Evolutionary conservation across 305 asterid species (phyloP).

Genomic region (Solanum hybrid): DNA sequence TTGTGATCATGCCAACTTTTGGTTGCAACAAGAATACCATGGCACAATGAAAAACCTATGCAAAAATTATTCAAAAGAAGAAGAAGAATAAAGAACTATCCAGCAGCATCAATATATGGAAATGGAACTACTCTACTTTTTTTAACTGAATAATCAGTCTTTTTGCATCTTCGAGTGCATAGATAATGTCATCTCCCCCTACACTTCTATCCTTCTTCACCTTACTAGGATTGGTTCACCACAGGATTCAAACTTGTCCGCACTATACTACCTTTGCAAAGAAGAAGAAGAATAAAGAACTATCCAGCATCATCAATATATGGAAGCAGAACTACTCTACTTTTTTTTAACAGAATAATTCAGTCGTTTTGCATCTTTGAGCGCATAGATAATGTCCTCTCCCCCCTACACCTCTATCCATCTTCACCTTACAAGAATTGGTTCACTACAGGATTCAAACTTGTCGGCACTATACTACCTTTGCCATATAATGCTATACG

Average conservation of each 20-base stretch:
- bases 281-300: not conserved
- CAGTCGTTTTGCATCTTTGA: not conserved
- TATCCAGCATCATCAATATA: not conserved
- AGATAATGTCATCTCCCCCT: not conserved
- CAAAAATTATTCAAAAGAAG: not conserved
- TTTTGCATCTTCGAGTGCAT: not conserved
- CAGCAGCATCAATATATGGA: not conserved
- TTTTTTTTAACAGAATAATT: not conserved
- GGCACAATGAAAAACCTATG: not conserved
- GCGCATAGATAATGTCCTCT: not conserved
- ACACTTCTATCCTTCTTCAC: not conserved
- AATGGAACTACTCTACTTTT: not conserved
- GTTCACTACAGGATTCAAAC: not conserved
- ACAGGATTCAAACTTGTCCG: not conserved
- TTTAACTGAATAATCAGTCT: not conserved
- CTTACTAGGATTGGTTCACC: not conserved
- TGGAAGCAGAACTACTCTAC: not conserved
- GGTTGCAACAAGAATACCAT: not conserved
- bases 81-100: not conserved
- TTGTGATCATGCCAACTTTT: not conserved
- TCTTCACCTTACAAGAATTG: not conserved
- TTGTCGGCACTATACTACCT: not conserved
- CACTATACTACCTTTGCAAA: not conserved
- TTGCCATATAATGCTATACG: not conserved
- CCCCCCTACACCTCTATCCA: not conserved